Evolutionary conservation across 2,329 filamentous ascomycete species (phyloP).

Genomic region (Endocalyx cinctus): DNA sequence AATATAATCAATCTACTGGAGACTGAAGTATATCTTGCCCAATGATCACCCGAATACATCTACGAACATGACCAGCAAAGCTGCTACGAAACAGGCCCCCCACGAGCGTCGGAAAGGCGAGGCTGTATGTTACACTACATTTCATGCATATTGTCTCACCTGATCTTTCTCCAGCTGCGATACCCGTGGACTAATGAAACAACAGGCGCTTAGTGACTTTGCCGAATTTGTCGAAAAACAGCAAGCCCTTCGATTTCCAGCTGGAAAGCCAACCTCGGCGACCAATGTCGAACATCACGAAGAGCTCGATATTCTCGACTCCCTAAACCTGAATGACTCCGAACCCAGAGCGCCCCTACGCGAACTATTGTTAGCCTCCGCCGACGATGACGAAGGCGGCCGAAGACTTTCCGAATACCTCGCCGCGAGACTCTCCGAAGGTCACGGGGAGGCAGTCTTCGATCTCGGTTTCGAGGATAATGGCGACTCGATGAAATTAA

Average conservation of each 20-base stretch:
- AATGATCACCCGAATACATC: slow-evolving; percentile 25
- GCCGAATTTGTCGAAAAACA: slow-evolving; percentile 97
- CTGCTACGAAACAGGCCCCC: slow-evolving; percentile 55
- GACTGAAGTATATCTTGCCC: slow-evolving; percentile 3
- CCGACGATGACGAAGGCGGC: slow-evolving; percentile 54
- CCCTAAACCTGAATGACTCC: slow-evolving; percentile 66
- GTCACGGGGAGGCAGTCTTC: slow-evolving; percentile 84
- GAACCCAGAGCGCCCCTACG: slow-evolving; percentile 65
- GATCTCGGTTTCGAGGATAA: slow-evolving; percentile 90
- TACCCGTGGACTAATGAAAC: too few species aligned
- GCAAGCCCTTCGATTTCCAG: slow-evolving; percentile 66
- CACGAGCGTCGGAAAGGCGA: slow-evolving; percentile 85
- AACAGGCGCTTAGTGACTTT: slow-evolving; percentile 81
- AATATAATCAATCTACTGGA: background rate
- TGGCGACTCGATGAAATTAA: slow-evolving; percentile 78
- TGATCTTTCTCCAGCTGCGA: slow-evolving; percentile 4
- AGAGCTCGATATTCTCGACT: slow-evolving; percentile 86
- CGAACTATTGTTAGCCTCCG: slow-evolving; percentile 64
- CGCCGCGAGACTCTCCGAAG: slow-evolving; percentile 68
- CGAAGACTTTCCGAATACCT: slow-evolving; percentile 62
- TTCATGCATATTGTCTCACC: slow-evolving; percentile 1
- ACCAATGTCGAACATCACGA: slow-evolving; percentile 77
- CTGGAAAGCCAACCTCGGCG: slow-evolving; percentile 26
- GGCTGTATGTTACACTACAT: slow-evolving; percentile 51
- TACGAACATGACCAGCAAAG: slow-evolving; percentile 47